Base-by-base conservation (phyloP, 495 filamentous ascomycete species). In the Penicillium malachiteum region DNA sequence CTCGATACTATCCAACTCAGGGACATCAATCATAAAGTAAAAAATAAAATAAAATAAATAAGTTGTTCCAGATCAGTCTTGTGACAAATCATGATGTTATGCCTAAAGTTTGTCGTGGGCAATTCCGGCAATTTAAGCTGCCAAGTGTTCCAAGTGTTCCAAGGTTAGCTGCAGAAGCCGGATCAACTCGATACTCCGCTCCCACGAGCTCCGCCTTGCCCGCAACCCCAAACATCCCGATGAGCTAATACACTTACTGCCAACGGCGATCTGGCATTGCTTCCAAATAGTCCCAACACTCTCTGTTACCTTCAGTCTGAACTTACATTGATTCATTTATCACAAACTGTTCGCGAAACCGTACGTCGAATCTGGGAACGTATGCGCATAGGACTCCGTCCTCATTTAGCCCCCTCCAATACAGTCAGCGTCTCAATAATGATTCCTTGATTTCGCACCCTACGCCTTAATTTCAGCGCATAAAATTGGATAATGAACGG, bases 381-480 rank as follows among this genome's bases (percentile, higher is more conserved):
- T 54, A 31, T 52, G 56, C 63, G 56, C 57, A 48, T 41, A 52
- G 48, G 38, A 50, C 41, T 50, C 45, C 34, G 52, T 52, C 53
- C 17, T 42, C 38, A 32, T 30, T 35, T 52, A n/a, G 57, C 54
- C 48, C 56, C 33, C 54, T 59, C 64, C 63, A 68, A 72, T 57
- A 37, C 26, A 11, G 50, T 55, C 63, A 55, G 50, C 48, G 35
- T 57, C 60, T 62, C 66, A 69, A 73, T 58, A 56, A 76, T 76
- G 73, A 71, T 58, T 69, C 66, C 63, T 64, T 72, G 66, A 67
- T 66, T 57, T 62, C 52, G 43, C 39, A 63, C 57, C 53, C 57
- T 62, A 64, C 64, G 57, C 42, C 65, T 48, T 66, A 65, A 71
- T 52, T 53, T 64, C 56, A 58, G 60, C 55, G 50, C 50, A 56